These are phyloP conservation scores for Solanum hybrid DNA, from an alignment of 305 asterid species.

Conservation along the genomic window DNA sequence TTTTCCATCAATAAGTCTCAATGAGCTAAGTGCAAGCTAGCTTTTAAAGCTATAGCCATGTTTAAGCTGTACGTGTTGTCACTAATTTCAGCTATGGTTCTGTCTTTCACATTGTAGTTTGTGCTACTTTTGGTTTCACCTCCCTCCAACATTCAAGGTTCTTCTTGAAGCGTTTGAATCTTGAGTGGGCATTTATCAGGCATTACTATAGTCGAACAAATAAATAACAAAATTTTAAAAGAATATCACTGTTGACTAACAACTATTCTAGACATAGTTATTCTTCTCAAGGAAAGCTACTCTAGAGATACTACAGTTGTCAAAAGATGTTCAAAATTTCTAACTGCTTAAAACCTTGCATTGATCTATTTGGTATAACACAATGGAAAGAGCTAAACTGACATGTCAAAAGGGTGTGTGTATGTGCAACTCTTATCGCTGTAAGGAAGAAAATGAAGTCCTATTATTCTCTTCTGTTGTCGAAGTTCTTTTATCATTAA, in stretches of 20 bases:
- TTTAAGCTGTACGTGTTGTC: neutral
- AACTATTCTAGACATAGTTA: neutral
- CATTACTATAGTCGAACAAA: neutral
- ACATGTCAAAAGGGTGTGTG: neutral
- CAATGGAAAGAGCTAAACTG: neutral
- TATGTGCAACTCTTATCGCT: neutral
- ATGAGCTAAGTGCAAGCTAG: neutral
- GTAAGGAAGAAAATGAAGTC: slow-evolving; percentile 3
- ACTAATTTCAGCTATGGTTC: neutral
- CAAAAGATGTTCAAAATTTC: neutral
- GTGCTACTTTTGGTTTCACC: neutral
- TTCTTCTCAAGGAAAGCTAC: neutral
- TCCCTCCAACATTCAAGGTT: neutral
- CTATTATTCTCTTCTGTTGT: neutral
- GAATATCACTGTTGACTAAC: neutral
- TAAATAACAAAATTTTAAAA: neutral
- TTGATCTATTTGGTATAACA: neutral
- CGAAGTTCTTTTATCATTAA: neutral
- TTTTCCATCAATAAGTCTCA: neutral
- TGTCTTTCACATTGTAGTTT: neutral
- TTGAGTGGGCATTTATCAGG: neutral
- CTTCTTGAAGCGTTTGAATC: neutral
- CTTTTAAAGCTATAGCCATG: neutral
- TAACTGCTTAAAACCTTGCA: neutral
- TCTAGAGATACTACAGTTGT: neutral